Base-by-base conservation (phyloP, 2,329 filamentous ascomycete genomes). In the Ophiostoma triangulosporum region DNA sequence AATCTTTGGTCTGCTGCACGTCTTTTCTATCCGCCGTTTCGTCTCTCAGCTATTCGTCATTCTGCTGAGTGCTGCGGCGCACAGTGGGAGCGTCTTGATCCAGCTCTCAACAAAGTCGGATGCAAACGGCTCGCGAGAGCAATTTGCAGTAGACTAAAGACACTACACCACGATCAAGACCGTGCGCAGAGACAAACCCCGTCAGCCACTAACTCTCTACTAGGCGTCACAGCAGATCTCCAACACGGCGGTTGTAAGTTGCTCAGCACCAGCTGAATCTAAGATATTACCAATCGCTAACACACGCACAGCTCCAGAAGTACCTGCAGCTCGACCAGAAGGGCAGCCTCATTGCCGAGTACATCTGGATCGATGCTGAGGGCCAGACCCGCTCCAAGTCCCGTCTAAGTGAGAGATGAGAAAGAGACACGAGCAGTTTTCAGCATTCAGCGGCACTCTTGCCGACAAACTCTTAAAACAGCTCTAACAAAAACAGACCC, bases 351-450 rank as follows among this genome's bases (percentile, higher is more conserved):
- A 93, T 95, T 72, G 91, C 89, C 15, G 58, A 73, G 61, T 62
- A 62, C 57, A 57, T 62, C 59, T 96, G 91, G 91, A 86, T 96
- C 69, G 90, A 96, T 67, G 77, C 86, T 60, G 72, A 74, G 60
- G 89, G 90, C 68, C 84, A 85, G 65, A 79, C 87, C 63, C 89
- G 93, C 65, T 95, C 89, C 69, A 98, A 97, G 78, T 91, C 86
- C 67, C 94, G 89, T 80, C 91, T 96, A 77, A 77, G 88, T 77
- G 24, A 56, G 3, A 12, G 6, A 35, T n/a, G 17, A 4, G 32
- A 33, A 15, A 35, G 8, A 3, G 7, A 24, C 9, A 14, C 14
- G 17, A n/a, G 20, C 17, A 22, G 14, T 43, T 6, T 15, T n/a
- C n/a, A n/a, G n/a, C n/a, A n/a, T n/a, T n/a, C n/a, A n/a, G n/a